Base-by-base conservation (phyloP, 345 rosid genomes). In the Combretum micranthum region DNA sequence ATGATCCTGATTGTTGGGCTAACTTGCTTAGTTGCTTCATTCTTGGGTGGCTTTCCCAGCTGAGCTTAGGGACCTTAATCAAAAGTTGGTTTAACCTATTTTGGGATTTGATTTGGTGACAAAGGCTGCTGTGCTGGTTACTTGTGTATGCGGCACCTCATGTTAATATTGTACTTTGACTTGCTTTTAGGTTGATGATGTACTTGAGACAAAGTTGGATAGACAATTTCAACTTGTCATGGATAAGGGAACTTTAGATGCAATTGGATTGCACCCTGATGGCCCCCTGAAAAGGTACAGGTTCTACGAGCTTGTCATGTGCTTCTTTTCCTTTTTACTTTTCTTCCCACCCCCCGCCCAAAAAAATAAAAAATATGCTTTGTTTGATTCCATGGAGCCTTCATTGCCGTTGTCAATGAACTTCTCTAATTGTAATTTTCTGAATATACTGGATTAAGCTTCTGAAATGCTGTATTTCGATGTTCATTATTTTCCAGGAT, bases 211-310 rank as follows among this genome's bases (percentile, higher is more conserved):
- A 44, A 93, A 89, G 59, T 47, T 89, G 68, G 82, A 80, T 43
- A 72, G 71, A 55, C 84, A 79, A 61, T 93, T 85, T 79, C 76
- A 71, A 68, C 88, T 89, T 68, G 96, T 89, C 65, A 77, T 93
- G 79, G 99, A 93, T 77, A 89, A 93, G 77, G 99, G 97, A 58
- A 93, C 99, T 42, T 70, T 93, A 45, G 99, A 93, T 78, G 99
- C 97, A 52, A 85, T 93, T 65, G 97, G 99, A 48, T 77, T 93
- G 83, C 97, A 93, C 70, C 99, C 99, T 18, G 97, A 89, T 67
- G 99, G 96, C 50, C 77, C 80, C 23, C 67, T 80, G 60, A 93
- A 83, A 82, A 93, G 97, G 99, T 93, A 74, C 64, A 53, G 15
- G 32, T 58, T 5, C 49, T 12, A 48, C 37, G 12, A 55, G 19